phyloP scores from a whole-genome alignment of 495 filamentous ascomycete species.

The Hypoxylon crocopeplum region DNA sequence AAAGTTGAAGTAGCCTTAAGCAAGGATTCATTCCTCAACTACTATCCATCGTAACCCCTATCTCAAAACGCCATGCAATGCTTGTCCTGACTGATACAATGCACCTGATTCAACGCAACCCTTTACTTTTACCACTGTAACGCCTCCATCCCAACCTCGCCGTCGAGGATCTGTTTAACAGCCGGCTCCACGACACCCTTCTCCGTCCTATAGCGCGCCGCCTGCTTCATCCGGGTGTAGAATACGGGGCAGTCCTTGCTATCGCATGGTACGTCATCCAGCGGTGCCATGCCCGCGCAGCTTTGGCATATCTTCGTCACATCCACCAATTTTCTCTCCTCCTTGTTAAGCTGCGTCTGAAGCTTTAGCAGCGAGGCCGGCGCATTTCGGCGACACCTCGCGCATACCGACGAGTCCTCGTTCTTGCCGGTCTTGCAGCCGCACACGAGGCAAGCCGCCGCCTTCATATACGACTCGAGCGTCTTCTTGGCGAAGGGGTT shows the following conservation, averaged over 20 bases:
- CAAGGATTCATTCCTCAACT: not conserved
- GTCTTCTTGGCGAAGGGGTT: slow-evolving; percentile 62
- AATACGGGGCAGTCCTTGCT: slow-evolving; percentile 93
- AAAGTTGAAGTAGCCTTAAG: too few species aligned
- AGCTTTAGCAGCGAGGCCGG: slow-evolving; percentile 68
- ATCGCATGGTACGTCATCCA: slow-evolving; percentile 82
- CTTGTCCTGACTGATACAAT: not conserved
- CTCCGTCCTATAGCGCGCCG: slow-evolving; percentile 64
- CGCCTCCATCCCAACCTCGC: slow-evolving; percentile 30
- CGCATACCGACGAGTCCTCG: slow-evolving; percentile 65
- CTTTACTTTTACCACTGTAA: slow-evolving; percentile 47
- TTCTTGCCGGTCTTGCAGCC: slow-evolving; percentile 63
- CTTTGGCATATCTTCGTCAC: slow-evolving; percentile 81
- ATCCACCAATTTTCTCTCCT: slow-evolving; percentile 69
- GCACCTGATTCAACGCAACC: not conserved
- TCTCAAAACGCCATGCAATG: slow-evolving; percentile 5
- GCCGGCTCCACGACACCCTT: slow-evolving; percentile 62
- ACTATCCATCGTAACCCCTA: not conserved
- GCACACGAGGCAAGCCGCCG: slow-evolving; percentile 80
- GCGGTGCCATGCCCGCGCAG: slow-evolving; percentile 74
- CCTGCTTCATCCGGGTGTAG: slow-evolving; percentile 80
- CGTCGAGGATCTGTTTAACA: slow-evolving; percentile 60
- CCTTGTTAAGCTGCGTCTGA: slow-evolving; percentile 62
- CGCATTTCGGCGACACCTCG: slow-evolving; percentile 61
- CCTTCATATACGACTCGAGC: slow-evolving; percentile 86